Conservation (phyloP, 306 rosid species). For the Albizia julibrissin region DNA sequence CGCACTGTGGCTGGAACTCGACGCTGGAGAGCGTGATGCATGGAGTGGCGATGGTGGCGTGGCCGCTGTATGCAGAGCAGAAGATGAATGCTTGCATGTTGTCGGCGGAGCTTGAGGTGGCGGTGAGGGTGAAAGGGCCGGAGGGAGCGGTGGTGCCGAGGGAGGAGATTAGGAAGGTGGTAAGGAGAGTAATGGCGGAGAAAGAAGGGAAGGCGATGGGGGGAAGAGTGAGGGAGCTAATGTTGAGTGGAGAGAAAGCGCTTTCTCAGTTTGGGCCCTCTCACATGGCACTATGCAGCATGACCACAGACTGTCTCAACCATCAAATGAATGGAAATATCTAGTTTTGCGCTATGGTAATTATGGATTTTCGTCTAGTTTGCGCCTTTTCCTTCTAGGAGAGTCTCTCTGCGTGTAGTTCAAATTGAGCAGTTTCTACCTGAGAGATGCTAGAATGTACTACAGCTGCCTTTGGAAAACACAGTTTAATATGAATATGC, state of each 20-base stretch:
- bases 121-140: constrained; percentile 23
- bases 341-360: background rate
- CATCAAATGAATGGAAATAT: background rate
- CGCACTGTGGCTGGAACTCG: constrained; percentile 59
- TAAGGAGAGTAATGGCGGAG: constrained; percentile 53
- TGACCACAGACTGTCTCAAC: constrained; percentile 17
- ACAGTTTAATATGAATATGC: background rate
- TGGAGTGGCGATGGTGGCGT: constrained; percentile 38
- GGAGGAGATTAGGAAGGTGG: constrained; percentile 41
- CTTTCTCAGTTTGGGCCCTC: constrained; percentile 42
- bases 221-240: constrained; percentile 28
- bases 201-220: constrained; percentile 34
- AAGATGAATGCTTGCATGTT: constrained; percentile 52
- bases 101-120: constrained; percentile 55
- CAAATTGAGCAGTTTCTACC: background rate
- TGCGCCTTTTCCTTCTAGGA: background rate
- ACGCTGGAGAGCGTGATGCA: constrained; percentile 47
- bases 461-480: background rate
- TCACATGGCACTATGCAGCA: constrained; percentile 23
- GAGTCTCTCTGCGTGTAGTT: background rate
- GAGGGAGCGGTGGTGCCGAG: constrained; percentile 35
- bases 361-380: background rate
- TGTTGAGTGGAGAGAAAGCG: constrained; percentile 37
- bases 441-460: background rate
- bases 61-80: constrained; percentile 80